Base-by-base conservation (phyloP, 257 asterid genomes). In the Penstemon eatonii region DNA sequence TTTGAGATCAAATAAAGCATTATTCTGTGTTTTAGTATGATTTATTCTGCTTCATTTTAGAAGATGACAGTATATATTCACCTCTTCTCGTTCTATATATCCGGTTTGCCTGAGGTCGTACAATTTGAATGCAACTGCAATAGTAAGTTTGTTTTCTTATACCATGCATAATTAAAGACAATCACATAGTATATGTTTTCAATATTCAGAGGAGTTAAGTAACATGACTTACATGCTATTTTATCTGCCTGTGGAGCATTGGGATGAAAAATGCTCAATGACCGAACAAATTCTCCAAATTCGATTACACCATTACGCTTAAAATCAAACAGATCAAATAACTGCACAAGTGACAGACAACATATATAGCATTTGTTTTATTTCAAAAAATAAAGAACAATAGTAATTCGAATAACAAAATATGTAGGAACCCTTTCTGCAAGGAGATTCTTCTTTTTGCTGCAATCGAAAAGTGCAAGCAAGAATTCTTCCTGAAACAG, bases 401-500 rank as follows among this genome's bases (percentile, higher is more conserved):
- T 44, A 25, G 12, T 4, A 19, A 4, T 38, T 10, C 33, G 33
- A 62, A 8, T 49, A 9, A 3, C 8, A 47, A 15, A 69, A 15
- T 63, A 18, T 47, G 64, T 50, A 42, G 68, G 65, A 43, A 92
- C 98, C 83, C 86, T 81, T 73, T 92, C 95, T 54, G 92, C 89
- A 15, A 92, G 82, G 71, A 92, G 66, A 78, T 71, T 92, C 62
- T 73, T 80, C 78, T 81, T 80, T 75, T 75, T 75, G 69, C 72
- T 80, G 81, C 89, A 65, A 13, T 79, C 63, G 77, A 84, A 84
- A 73, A 87, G 86, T 9, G 96, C 98, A 53, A 89, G 85, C 84
- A 84, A 78, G 77, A 92, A 92, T 65, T 92, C 98, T 70, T 92
- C 96, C 98, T 92, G 89, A 62, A 68, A 70, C 49, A 61, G 73